Conservation (phyloP, 352 stramenopile species). For the Phytophthora brassicae region DNA sequence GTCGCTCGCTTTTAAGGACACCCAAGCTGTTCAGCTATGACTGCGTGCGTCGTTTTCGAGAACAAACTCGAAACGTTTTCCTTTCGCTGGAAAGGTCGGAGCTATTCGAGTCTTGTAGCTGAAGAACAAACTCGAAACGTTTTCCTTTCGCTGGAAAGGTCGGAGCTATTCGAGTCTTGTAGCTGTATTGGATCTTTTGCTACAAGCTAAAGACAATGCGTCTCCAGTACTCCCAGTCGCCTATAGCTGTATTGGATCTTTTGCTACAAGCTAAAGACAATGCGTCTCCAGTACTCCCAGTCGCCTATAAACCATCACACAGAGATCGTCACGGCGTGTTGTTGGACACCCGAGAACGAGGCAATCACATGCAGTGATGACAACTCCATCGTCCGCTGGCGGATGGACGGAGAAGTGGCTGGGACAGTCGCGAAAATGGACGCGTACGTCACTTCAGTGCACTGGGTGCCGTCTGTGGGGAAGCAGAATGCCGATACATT, state of each 20-base stretch:
- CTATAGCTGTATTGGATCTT: constrained; percentile 38
- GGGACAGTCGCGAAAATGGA: constrained; percentile 74
- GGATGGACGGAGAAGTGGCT: constrained; percentile 83
- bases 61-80: constrained; percentile 19
- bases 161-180: background rate
- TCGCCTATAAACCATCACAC: constrained; percentile 71
- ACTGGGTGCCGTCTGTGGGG: constrained; percentile 82
- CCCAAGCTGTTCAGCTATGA: too few species aligned
- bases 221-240: constrained; percentile 76
- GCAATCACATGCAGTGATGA: constrained; percentile 88
- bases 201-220: constrained; percentile 41
- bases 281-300: constrained; percentile 84
- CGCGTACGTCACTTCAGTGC: constrained; percentile 73
- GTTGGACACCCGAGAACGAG: constrained; percentile 89
- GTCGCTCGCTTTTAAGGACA: constrained; percentile 8
- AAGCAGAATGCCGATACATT: constrained; percentile 87
- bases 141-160: constrained; percentile 21
- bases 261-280: constrained; percentile 15
- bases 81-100: constrained; percentile 18
- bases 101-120: background rate
- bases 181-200: constrained; percentile 22
- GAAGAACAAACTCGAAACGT: constrained; percentile 11
- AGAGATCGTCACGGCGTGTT: constrained; percentile 84
- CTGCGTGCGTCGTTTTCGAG: constrained; percentile 5
- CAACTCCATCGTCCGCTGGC: constrained; percentile 81